Evolutionary conservation across 2,329 filamentous ascomycete genomes (phyloP).

Genomic region (Apiospora pterosperma): DNA sequence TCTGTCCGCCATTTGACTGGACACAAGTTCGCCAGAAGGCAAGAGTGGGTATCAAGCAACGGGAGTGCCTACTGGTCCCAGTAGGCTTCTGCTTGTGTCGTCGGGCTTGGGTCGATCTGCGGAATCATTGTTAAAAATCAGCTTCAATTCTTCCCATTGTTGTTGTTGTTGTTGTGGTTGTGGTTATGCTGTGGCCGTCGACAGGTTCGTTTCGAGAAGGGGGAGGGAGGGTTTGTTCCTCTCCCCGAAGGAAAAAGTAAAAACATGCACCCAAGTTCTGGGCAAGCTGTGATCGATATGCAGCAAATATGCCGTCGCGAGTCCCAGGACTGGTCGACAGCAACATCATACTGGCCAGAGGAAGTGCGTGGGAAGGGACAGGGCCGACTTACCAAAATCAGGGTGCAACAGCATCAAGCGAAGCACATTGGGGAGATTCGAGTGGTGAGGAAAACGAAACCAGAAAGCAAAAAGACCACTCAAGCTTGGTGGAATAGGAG

Average conservation of each 20-base stretch:
- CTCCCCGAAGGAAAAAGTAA: neutral
- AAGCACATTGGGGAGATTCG: neutral
- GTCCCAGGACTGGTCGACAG: neutral
- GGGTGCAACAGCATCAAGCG: neutral
- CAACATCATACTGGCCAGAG: neutral
- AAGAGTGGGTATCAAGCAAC: constrained; percentile 10
- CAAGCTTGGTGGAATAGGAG: neutral
- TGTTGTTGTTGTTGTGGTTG: neutral
- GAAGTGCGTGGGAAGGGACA: neutral
- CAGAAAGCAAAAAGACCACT: neutral
- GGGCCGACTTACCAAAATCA: neutral
- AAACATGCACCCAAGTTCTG: neutral
- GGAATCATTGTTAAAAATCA: neutral
- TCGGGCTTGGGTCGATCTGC: neutral
- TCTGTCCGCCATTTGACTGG: constrained; percentile 42
- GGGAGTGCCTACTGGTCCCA: constrained; percentile 8
- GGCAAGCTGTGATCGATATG: neutral
- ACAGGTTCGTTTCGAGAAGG: neutral
- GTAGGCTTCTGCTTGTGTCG: constrained; percentile 10
- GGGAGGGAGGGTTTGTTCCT: neutral
- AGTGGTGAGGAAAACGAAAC: neutral
- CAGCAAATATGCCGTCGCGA: neutral
- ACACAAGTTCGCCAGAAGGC: constrained; percentile 1
- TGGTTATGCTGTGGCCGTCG: neutral
- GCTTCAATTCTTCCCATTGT: neutral